Evolutionary conservation across 2,329 filamentous ascomycete genomes (phyloP).

Genomic region (Botrytis tulipae): DNA sequence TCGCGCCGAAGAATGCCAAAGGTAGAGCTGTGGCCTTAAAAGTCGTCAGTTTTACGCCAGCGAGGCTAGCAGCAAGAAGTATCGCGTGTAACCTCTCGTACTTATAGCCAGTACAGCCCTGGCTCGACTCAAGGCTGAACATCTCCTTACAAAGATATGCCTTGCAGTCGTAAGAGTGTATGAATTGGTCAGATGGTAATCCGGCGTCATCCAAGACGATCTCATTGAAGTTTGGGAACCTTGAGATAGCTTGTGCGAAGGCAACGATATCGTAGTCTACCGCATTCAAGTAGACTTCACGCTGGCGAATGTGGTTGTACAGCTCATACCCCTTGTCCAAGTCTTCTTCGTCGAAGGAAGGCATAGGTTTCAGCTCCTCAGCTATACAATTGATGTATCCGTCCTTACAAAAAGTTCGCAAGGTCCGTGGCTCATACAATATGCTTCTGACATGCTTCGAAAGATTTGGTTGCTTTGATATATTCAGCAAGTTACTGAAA

Average conservation of each 20-base stretch:
- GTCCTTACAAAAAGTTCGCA: rapidly evolving
- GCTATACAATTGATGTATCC: background rate
- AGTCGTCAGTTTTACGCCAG: background rate
- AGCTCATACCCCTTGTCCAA: background rate
- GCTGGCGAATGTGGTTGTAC: background rate
- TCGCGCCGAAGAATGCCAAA: background rate
- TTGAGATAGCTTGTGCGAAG: background rate
- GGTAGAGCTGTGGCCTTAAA: background rate
- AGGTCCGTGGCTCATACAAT: background rate
- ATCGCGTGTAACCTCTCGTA: background rate
- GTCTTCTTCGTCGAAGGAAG: no score
- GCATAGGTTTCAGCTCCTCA: background rate
- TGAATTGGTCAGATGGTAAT: background rate
- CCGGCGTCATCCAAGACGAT: background rate
- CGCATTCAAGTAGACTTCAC: background rate
- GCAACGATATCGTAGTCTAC: background rate
- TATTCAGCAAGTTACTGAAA: background rate
- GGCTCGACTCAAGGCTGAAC: background rate
- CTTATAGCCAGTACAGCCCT: background rate
- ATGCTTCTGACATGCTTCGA: slow-evolving; percentile 3
- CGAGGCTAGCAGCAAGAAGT: background rate
- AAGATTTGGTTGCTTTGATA: background rate
- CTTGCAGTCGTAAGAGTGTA: background rate
- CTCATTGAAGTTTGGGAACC: background rate
- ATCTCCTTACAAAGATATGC: background rate